A percentile compares a stretch with the other conserved stretches of the same genome.
phyloP scores from a whole-genome alignment of 2,329 filamentous ascomycete species.

The Arthrobotrys pseudoclavata region DNA sequence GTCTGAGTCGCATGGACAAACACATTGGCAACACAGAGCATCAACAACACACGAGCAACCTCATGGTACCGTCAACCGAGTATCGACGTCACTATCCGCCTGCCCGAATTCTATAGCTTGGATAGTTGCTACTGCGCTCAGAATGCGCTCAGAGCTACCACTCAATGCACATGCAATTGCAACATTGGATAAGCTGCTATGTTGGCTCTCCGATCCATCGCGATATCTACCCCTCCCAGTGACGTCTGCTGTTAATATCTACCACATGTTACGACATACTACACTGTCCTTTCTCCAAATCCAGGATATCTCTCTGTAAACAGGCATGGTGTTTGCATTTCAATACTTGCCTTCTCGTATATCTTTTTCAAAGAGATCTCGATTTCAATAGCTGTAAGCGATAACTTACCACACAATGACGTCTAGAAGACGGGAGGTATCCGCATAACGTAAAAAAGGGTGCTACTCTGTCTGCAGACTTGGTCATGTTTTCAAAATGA shows the following conservation, averaged over 20 bases:
- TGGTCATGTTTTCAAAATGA: constrained; percentile 3
- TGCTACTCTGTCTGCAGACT: neutral
- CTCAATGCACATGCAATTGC: neutral
- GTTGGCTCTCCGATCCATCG: no score
- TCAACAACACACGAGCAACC: constrained; percentile 10
- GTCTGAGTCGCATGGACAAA: neutral
- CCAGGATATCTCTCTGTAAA: constrained; percentile 12
- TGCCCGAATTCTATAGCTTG: constrained; percentile 1
- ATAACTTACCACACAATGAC: constrained; percentile 21
- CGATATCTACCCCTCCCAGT: neutral
- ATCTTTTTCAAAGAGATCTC: constrained; percentile 5
- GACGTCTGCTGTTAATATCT: neutral
- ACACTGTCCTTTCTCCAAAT: neutral
- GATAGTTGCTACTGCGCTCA: no score
- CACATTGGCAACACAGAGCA: neutral
- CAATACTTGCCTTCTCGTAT: neutral
- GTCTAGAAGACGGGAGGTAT: neutral
- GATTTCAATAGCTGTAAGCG: constrained; percentile 4
- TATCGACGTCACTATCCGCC: constrained; percentile 15
- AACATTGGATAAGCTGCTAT: no score
- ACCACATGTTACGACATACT: constrained; percentile 23
- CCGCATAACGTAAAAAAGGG: neutral
- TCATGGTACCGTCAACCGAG: neutral
- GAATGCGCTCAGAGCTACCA: neutral
- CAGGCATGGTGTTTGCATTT: constrained; percentile 20